Evolutionary conservation across 129 eudicot species (phyloP), one percentile per base, ranked within the genome.

Genomic region (Ambrosia trifida): DNA sequence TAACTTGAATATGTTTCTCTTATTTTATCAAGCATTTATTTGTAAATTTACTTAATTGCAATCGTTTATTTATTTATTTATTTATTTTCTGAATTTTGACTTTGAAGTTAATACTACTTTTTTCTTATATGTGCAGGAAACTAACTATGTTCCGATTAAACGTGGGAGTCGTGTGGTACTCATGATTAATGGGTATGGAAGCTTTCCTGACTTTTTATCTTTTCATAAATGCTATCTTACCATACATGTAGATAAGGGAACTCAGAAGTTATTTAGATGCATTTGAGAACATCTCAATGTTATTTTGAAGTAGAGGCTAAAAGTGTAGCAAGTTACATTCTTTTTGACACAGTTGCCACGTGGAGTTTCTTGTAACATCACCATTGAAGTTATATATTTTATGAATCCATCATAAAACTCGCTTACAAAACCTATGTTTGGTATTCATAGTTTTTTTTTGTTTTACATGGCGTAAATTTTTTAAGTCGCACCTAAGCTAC

Each of bases 141-240:
- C 91, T 50, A 76, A 81, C 69, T 93, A 87, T 80, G 95, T 93
- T 74, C 96, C 96, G 50, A 93, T 93, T 24, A 87, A 86, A 67
- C 90, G 95, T 35, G 98, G 98, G 69, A 87, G 91, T 76, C 84
- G 87, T 67, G 95, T 93, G 45, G 90, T 89, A 64, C 82, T 93
- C 76, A 80, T 89, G 98, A 82, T 89, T 45, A 93, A 93, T 76
- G 98, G 98, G 98, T 89, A 83, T 73, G 83, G 72, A 33, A 52
- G 72, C 58, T 32, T 40, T 60, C 10, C 36, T 30, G 7, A 13
- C 44, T 61, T 68, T n/a, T 54, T 64, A 38, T 56, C 14, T 32
- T 36, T 41, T 40, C 3, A 11, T 50, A 40, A 28, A 45, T 41
- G 64, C 40, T 64, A 64, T 44, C 46, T 54, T 75, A 17, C 60